phyloP scores from a whole-genome alignment of 495 filamentous ascomycete genomes.

The Neurospora intermedia region DNA sequence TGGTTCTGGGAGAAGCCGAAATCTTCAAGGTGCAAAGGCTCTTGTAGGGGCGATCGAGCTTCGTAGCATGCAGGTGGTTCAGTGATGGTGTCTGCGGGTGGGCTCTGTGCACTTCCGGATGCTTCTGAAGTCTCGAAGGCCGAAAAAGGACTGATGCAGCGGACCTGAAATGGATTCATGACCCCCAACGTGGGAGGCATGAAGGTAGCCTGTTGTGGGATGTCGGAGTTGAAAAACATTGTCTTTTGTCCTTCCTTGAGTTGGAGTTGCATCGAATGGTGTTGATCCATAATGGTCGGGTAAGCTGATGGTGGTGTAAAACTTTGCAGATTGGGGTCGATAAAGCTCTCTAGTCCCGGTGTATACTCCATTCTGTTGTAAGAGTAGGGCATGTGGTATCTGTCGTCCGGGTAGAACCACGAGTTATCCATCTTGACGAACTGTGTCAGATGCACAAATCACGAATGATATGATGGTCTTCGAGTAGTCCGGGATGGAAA shows the following conservation, averaged over 20 bases:
- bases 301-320: neutral
- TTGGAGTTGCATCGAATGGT: slow-evolving; percentile 17
- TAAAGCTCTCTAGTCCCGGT: neutral
- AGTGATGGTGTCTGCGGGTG: slow-evolving; percentile 22
- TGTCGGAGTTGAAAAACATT: slow-evolving; percentile 14
- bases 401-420: neutral
- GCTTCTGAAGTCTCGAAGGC: slow-evolving; percentile 24
- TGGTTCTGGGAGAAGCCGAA: slow-evolving; percentile 8
- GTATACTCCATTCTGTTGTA: neutral
- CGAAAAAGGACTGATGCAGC: slow-evolving; percentile 25
- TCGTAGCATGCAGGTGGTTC: slow-evolving; percentile 23
- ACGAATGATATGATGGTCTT: neutral
- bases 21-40: slow-evolving; percentile 7
- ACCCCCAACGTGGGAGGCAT: slow-evolving; percentile 8
- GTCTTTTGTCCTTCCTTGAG: slow-evolving; percentile 18
- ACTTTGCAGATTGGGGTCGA: slow-evolving; percentile 16
- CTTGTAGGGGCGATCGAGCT: slow-evolving; percentile 22
- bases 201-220: slow-evolving; percentile 1
- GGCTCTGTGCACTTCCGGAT: slow-evolving; percentile 26
- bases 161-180: slow-evolving; percentile 11
- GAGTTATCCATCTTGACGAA: neutral
- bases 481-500: neutral
- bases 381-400: neutral
- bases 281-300: slow-evolving; percentile 1
- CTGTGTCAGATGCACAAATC: neutral